Conservation (phyloP, 306 rosid genomes). For the Mimosa bimucronata region DNA sequence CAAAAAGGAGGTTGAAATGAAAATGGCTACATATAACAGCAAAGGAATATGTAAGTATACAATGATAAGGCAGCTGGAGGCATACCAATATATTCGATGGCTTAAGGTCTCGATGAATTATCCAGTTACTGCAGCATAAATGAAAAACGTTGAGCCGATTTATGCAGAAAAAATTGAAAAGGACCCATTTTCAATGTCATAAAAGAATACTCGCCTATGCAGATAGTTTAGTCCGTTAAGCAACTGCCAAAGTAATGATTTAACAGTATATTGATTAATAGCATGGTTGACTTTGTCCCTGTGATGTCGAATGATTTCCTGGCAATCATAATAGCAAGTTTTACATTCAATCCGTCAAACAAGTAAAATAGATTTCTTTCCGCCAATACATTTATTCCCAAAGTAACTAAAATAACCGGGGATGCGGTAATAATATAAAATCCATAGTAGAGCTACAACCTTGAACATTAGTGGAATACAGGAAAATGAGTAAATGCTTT, state of each 20-base stretch:
- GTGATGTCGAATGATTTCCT: slow-evolving; percentile 96
- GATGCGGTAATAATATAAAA: slow-evolving; percentile 10
- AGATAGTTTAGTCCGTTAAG: slow-evolving; percentile 94
- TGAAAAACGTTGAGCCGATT: slow-evolving; percentile 30
- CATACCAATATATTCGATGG: slow-evolving; percentile 96
- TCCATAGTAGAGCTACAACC: slow-evolving; percentile 9
- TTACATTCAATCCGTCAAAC: slow-evolving; percentile 8
- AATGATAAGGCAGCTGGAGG: not conserved
- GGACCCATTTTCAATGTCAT: slow-evolving; percentile 27
- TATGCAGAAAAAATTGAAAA: slow-evolving; percentile 24
- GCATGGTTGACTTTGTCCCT: slow-evolving; percentile 88
- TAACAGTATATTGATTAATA: slow-evolving; percentile 80
- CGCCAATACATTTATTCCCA: slow-evolving; percentile 16
- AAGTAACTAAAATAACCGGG: slow-evolving; percentile 6
- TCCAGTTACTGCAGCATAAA: slow-evolving; percentile 81
- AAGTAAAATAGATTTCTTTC: slow-evolving; percentile 29
- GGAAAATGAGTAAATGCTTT: not conserved
- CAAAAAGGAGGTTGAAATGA: not conserved
- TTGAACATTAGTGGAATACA: slow-evolving; percentile 6
- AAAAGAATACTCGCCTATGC: slow-evolving; percentile 62
- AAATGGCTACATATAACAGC: not conserved
- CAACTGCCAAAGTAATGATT: slow-evolving; percentile 93
- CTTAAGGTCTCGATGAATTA: slow-evolving; percentile 91
- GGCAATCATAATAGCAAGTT: slow-evolving; percentile 43
- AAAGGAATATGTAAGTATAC: not conserved